Percentiles rank a stretch among this genome's conserved stretches.
phyloP scores from a whole-genome alignment of 495 filamentous ascomycete genomes.

The Monascus purpureus region DNA sequence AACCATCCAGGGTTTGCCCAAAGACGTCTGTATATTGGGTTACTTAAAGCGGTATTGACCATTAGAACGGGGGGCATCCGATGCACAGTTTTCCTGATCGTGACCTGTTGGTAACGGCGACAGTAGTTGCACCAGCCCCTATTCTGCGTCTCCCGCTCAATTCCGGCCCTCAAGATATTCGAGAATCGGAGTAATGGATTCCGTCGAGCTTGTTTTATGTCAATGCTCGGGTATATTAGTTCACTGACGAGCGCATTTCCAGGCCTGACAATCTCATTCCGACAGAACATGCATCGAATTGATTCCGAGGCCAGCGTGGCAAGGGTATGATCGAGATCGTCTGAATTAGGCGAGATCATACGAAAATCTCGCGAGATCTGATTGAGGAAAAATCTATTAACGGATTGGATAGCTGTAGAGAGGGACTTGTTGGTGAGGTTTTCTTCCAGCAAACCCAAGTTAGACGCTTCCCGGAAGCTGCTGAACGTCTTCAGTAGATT shows the following conservation, averaged over 20 bases:
- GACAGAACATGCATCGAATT: slow-evolving; percentile 72
- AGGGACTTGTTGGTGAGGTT: slow-evolving; percentile 53
- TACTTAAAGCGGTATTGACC: slow-evolving; percentile 66
- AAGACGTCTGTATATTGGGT: slow-evolving; percentile 54
- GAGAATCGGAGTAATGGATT: slow-evolving; percentile 54
- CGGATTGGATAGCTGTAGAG: slow-evolving; percentile 58
- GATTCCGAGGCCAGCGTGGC: slow-evolving; percentile 40
- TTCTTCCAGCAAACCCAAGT: slow-evolving; percentile 69
- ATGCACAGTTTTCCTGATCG: slow-evolving; percentile 64
- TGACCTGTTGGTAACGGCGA: slow-evolving; percentile 68
- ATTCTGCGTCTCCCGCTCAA: slow-evolving; percentile 67
- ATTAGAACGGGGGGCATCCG: slow-evolving; percentile 68
- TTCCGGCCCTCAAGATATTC: slow-evolving; percentile 69
- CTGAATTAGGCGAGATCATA: slow-evolving; percentile 40
- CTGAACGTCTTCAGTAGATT: slow-evolving; percentile 86
- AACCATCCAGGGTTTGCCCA: slow-evolving; percentile 86
- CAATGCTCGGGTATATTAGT: slow-evolving; percentile 57
- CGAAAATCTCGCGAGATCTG: slow-evolving; percentile 58
- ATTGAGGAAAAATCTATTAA: slow-evolving; percentile 64
- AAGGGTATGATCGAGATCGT: slow-evolving; percentile 44
- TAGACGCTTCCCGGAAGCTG: slow-evolving; percentile 56
- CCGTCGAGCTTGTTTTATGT: slow-evolving; percentile 35
- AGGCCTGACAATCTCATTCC: slow-evolving; percentile 56
- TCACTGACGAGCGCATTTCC: slow-evolving; percentile 66
- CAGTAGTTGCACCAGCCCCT: slow-evolving; percentile 87